phyloP scores from a whole-genome alignment of 139 green algal genomes.

The Astrephomene gubernaculifera region DNA sequence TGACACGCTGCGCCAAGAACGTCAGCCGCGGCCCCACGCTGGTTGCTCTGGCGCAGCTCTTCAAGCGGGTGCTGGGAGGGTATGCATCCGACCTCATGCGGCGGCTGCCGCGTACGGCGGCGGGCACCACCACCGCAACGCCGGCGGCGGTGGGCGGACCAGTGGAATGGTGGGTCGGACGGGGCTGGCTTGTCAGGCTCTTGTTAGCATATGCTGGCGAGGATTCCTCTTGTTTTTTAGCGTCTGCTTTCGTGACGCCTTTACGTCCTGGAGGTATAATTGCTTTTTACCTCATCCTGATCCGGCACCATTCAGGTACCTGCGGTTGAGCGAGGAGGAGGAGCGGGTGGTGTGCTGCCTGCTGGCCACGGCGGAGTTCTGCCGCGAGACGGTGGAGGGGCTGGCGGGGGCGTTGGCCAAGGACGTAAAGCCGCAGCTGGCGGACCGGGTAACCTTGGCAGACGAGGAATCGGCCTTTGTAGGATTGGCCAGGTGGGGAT shows the following conservation, averaged over 20 bases:
- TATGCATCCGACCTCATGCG: slow-evolving; percentile 84
- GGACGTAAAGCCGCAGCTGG: slow-evolving; percentile 60
- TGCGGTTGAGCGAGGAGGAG: slow-evolving; percentile 62
- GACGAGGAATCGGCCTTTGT: slow-evolving; percentile 88
- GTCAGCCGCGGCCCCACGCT: slow-evolving; percentile 84
- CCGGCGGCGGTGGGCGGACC: slow-evolving; percentile 42
- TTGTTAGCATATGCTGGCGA: no score
- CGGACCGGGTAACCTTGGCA: slow-evolving; percentile 77
- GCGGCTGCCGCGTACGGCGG: slow-evolving; percentile 82
- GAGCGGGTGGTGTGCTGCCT: slow-evolving; percentile 85
- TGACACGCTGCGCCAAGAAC: slow-evolving; percentile 83
- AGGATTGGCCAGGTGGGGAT: slow-evolving; percentile 64
- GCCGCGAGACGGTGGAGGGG: slow-evolving; percentile 71
- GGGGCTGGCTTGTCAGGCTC: not conserved
- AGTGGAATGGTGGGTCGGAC: slow-evolving; percentile 5
- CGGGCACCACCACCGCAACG: slow-evolving; percentile 53
- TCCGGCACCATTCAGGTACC: slow-evolving; percentile 69
- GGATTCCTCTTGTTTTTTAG: no score
- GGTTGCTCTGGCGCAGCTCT: slow-evolving; percentile 69
- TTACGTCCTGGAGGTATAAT: no score
- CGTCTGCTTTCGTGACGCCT: no score
- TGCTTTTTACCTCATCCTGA: no score
- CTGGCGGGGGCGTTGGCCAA: slow-evolving; percentile 74
- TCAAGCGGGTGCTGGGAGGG: slow-evolving; percentile 76
- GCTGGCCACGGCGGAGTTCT: slow-evolving; percentile 95